Percentiles rank a stretch among this genome's conserved stretches.
Conservation (phyloP, 495 filamentous ascomycete genomes). For the Pyrenula aspistea region DNA sequence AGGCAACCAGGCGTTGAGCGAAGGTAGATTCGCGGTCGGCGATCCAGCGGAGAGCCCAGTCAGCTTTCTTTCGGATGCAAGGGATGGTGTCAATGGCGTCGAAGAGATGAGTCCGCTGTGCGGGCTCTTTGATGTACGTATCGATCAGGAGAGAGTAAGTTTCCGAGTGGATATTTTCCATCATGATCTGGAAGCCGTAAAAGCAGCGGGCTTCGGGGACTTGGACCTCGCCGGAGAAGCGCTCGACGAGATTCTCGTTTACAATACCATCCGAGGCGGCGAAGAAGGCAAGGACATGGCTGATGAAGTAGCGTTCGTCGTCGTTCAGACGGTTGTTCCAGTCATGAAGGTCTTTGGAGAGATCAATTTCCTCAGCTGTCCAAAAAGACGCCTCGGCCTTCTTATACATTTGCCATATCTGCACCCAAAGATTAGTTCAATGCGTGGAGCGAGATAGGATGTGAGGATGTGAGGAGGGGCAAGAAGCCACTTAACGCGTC, state of each 20-base stretch:
- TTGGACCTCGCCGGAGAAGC: conserved; percentile 95
- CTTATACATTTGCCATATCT: conserved; percentile 99
- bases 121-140: conserved; percentile 98
- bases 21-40: conserved; percentile 85
- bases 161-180: conserved; percentile 99
- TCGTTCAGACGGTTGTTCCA: conserved; percentile 97
- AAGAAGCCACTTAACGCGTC: conserved; percentile 47
- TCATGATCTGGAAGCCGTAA: conserved; percentile 99
- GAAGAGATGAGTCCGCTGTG: conserved; percentile 90
- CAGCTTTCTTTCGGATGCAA: conserved; percentile 93
- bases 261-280: conserved; percentile 99
- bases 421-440: conserved; percentile 6
- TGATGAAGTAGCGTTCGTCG: conserved; percentile 96
- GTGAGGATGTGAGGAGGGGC: conserved; percentile 12
- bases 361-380: conserved; percentile 98
- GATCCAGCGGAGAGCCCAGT: conserved; percentile 96
- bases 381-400: conserved; percentile 99
- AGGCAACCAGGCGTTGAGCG: conserved; percentile 88
- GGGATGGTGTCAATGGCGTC: conserved; percentile 97
- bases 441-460: conserved; percentile 1
- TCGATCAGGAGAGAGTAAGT: conserved; percentile 99
- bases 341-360: conserved; percentile 96
- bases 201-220: conserved; percentile 98
- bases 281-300: conserved; percentile 97
- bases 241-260: conserved; percentile 98